Conservation (phyloP, 768 basidiomycete species). For the Mycena chlorophos region DNA sequence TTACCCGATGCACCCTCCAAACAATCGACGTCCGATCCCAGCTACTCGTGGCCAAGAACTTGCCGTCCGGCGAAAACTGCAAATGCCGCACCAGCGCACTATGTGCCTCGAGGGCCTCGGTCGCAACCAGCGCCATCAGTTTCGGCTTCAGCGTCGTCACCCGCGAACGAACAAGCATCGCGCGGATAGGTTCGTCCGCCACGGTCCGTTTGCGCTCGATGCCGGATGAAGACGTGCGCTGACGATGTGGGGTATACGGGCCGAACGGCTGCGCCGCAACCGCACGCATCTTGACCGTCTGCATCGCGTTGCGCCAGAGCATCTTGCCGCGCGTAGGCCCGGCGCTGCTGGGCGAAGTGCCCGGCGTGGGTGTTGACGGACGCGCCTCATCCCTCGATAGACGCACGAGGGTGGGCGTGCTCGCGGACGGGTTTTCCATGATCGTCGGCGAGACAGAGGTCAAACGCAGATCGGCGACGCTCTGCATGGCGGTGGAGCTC, state of each 20-base stretch:
- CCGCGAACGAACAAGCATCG: conserved; percentile 49
- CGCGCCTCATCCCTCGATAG: background rate
- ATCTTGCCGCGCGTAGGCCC: conserved; percentile 36
- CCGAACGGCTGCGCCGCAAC: conserved; percentile 25
- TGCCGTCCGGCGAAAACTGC: conserved; percentile 77
- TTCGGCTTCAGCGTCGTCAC: conserved; percentile 56
- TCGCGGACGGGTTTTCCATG: conserved; percentile 18
- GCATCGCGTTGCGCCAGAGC: conserved; percentile 46
- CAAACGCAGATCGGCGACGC: conserved; percentile 13
- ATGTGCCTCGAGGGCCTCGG: conserved; percentile 65
- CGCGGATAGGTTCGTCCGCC: conserved; percentile 36
- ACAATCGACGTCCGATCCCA: conserved; percentile 74
- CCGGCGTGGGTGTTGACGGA: background rate
- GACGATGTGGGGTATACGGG: conserved; percentile 31
- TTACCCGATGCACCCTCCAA: conserved; percentile 60
- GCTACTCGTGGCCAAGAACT: conserved; percentile 71
- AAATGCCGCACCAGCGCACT: conserved; percentile 68
- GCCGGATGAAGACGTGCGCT: conserved; percentile 37
- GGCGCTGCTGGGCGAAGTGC: background rate
- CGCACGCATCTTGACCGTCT: conserved; percentile 44
- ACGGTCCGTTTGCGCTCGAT: conserved; percentile 29
- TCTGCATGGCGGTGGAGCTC: conserved; percentile 27
- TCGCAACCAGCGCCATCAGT: conserved; percentile 52
- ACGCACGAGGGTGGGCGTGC: conserved; percentile 13
- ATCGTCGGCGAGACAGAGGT: background rate